These are phyloP conservation scores for Ustilago sp. DNA, from an alignment of 1,284 basidiomycete species.

Conservation along the genomic window DNA sequence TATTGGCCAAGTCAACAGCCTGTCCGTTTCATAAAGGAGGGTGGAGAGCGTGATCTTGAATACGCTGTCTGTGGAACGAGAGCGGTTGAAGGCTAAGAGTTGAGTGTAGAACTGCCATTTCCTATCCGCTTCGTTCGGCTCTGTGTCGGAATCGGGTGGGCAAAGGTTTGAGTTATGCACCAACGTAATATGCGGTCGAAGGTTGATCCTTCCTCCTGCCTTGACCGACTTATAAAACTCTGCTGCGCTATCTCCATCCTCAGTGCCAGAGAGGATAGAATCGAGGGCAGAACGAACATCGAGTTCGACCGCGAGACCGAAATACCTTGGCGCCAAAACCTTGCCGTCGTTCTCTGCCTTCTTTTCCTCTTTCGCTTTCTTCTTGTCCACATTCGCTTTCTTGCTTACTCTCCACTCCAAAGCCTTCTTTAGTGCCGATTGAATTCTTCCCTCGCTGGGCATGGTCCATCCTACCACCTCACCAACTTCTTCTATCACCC, in stretches of 20 bases:
- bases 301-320: slow-evolving; percentile 55
- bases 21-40: slow-evolving; percentile 16
- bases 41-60: slow-evolving; percentile 17
- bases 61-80: not conserved
- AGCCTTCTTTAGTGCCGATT: slow-evolving; percentile 37
- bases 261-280: not conserved
- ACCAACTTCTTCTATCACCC: slow-evolving; percentile 20
- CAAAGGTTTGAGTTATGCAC: slow-evolving; percentile 73
- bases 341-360: not conserved
- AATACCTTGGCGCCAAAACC: slow-evolving; percentile 41
- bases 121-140: slow-evolving; percentile 1
- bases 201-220: slow-evolving; percentile 73
- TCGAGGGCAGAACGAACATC: slow-evolving; percentile 33
- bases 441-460: slow-evolving; percentile 20
- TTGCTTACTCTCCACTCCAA: slow-evolving; percentile 28
- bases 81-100: slow-evolving; percentile 8
- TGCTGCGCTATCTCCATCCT: not conserved
- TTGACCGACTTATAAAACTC: slow-evolving; percentile 54
- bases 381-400: slow-evolving; percentile 1
- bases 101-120: slow-evolving; percentile 31
- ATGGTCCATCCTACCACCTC: slow-evolving; percentile 25
- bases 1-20: slow-evolving; percentile 20
- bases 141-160: not conserved
- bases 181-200: slow-evolving; percentile 84
- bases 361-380: slow-evolving; percentile 7